Evolutionary conservation across 2,329 filamentous ascomycete genomes (phyloP).

Genomic region (Botrytis medusae): DNA sequence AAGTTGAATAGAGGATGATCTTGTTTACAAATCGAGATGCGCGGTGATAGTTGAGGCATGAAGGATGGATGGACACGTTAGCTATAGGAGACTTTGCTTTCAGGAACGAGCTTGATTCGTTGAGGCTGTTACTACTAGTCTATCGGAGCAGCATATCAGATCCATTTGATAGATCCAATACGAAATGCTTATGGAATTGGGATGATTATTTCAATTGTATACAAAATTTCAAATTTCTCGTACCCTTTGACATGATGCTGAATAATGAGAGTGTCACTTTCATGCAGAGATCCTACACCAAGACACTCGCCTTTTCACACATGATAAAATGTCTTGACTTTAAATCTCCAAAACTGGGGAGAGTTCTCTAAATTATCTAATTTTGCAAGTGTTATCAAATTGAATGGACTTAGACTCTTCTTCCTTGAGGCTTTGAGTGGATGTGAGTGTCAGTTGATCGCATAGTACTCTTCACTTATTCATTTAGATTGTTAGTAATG

Average conservation of each 20-base stretch:
- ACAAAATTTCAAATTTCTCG: too few relatives aligned
- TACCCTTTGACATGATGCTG: neutral
- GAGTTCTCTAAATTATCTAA: too few relatives aligned
- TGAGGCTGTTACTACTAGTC: neutral
- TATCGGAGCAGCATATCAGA: too few relatives aligned
- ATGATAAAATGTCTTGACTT: neutral
- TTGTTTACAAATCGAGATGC: neutral
- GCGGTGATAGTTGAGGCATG: too few relatives aligned
- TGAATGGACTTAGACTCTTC: too few relatives aligned
- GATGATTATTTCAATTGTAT: neutral
- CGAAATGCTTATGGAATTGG: neutral
- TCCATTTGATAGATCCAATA: fast-evolving
- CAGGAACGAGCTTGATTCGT: neutral
- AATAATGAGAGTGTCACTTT: neutral
- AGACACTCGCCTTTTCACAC: too few relatives aligned
- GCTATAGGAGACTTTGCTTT: neutral
- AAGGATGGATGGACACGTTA: too few relatives aligned
- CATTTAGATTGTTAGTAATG: too few relatives aligned
- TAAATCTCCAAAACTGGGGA: too few relatives aligned
- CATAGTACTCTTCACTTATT: too few relatives aligned
- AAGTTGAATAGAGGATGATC: neutral
- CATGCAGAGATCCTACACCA: neutral
- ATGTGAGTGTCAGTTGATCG: too few relatives aligned
- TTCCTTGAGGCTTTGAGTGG: too few relatives aligned
- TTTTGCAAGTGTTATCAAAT: neutral